A percentile compares a stretch with the other conserved stretches of the same genome.
Conservation (phyloP, 768 basidiomycete genomes). For the Boletus rubropictus region DNA sequence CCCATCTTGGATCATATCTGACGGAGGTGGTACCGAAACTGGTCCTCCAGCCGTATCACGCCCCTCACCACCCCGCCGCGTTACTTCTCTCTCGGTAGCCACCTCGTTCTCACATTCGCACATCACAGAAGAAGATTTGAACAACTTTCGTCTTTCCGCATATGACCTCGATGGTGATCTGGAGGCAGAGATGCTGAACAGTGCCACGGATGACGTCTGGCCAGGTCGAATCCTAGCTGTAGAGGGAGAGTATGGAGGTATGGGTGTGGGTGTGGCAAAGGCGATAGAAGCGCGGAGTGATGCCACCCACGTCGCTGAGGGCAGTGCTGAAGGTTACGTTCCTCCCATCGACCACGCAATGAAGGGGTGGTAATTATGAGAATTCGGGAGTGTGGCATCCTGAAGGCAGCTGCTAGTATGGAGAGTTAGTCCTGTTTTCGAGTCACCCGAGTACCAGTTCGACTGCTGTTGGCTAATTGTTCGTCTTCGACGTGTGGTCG, state of each 20-base stretch:
- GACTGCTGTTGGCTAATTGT: too few species aligned
- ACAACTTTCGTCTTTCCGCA: slow-evolving; percentile 17
- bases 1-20: not conserved
- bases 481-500: too few species aligned
- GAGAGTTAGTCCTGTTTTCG: too few species aligned
- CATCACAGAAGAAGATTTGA: slow-evolving; percentile 22
- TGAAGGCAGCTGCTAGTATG: too few species aligned
- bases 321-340: slow-evolving; percentile 9
- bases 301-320: not conserved
- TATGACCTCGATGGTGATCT: slow-evolving; percentile 27
- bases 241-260: slow-evolving; percentile 3
- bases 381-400: not conserved
- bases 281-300: not conserved
- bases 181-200: slow-evolving; percentile 23
- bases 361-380: slow-evolving; percentile 12
- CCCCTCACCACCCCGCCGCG: slow-evolving; percentile 13
- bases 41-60: not conserved
- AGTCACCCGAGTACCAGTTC: too few species aligned
- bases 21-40: not conserved
- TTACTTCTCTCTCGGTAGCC: slow-evolving; percentile 18
- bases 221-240: slow-evolving; percentile 7
- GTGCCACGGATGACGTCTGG: slow-evolving; percentile 19
- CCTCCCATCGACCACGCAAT: not conserved
- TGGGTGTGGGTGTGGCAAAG: not conserved
- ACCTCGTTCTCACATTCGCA: slow-evolving; percentile 22